These are phyloP conservation scores for Mrakia gelida DNA, from an alignment of 768 basidiomycete species.

Conservation along the genomic window DNA sequence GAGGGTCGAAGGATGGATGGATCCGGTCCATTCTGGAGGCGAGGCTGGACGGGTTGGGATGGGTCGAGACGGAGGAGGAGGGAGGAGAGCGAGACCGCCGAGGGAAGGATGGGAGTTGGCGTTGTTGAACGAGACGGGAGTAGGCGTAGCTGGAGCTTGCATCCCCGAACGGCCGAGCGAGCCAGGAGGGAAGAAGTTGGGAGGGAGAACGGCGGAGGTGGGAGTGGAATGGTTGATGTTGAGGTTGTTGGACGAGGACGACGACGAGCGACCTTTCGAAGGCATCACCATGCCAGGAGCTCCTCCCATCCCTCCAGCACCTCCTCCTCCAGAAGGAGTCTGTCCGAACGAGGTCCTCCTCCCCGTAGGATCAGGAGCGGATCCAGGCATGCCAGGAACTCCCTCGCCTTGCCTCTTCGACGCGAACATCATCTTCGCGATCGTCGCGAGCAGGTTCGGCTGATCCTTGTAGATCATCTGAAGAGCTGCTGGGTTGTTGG, in stretches of 20 bases:
- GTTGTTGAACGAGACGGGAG: not conserved
- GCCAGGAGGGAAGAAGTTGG: not conserved
- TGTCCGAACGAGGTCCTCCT: constrained; percentile 14
- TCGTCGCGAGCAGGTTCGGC: not conserved
- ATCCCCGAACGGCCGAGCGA: not conserved
- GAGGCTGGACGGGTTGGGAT: not conserved
- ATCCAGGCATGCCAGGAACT: constrained; percentile 16
- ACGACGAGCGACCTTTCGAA: not conserved
- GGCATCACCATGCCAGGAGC: not conserved
- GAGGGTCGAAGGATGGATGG: not conserved
- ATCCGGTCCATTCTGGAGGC: not conserved
- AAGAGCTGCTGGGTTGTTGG: constrained; percentile 24
- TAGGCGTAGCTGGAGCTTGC: not conserved
- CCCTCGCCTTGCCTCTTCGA: constrained; percentile 1
- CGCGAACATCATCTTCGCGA: constrained; percentile 10
- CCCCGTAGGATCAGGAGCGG: not conserved
- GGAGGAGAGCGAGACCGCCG: not conserved
- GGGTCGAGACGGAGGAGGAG: no score
- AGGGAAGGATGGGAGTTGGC: not conserved
- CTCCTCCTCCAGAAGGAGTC: not conserved
- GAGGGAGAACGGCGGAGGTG: not conserved
- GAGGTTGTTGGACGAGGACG: constrained; percentile 3
- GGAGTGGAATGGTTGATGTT: constrained; percentile 2
- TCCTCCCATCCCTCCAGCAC: not conserved
- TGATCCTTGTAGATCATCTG: constrained; percentile 18